phyloP scores from a whole-genome alignment of 805 yeast genomes.

The Cyberlindnera xylosilytica region DNA sequence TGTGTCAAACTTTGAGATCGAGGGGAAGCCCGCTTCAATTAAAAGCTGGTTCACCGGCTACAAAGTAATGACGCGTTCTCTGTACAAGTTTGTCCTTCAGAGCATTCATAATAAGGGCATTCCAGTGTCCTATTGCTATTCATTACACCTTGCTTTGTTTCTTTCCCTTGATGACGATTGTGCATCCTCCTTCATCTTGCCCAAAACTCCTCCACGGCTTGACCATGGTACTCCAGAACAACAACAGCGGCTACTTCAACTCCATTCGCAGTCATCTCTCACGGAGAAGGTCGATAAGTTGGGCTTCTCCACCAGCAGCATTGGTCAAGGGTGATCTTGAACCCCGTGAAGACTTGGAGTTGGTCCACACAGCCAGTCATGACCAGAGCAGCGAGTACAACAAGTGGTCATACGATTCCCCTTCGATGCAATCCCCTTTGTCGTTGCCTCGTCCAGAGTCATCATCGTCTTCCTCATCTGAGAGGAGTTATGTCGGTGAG shows the following conservation, averaged over 20 bases:
- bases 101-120: too few relatives aligned
- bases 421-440: background rate
- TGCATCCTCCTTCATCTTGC: too few relatives aligned
- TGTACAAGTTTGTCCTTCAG: too few relatives aligned
- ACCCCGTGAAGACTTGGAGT: background rate
- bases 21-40: too few relatives aligned
- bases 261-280: constrained; percentile 8
- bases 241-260: constrained; percentile 2
- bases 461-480: background rate
- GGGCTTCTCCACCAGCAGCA: background rate
- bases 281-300: background rate
- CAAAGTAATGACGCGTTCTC: too few relatives aligned
- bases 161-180: too few relatives aligned
- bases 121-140: too few relatives aligned
- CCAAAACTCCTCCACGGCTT: too few relatives aligned
- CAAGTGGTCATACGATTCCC: background rate
- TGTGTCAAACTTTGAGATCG: too few relatives aligned
- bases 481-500: background rate
- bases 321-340: too few relatives aligned
- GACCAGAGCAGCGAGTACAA: background rate
- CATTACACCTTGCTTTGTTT: too few relatives aligned
- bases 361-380: background rate
- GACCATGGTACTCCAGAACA: background rate
- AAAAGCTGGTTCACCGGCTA: too few relatives aligned
- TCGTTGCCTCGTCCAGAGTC: background rate